Evolutionary conservation across 176 grass and related monocot genomes (phyloP).

Genomic region (Neostapfia colusana): DNA sequence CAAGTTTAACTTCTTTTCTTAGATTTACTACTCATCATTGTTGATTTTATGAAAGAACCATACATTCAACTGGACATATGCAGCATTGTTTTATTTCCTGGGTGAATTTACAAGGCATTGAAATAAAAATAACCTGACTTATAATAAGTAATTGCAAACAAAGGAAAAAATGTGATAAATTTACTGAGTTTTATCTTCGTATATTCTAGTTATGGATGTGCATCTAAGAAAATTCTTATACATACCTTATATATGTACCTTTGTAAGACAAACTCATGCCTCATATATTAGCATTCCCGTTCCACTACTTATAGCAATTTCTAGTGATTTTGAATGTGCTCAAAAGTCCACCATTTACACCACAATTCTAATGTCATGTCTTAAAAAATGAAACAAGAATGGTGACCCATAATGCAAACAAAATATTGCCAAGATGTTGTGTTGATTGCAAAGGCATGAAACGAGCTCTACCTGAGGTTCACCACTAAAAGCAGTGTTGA

Average conservation of each 20-base stretch:
- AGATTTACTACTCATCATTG: neutral
- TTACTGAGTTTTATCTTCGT: neutral
- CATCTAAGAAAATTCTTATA: neutral
- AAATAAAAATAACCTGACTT: neutral
- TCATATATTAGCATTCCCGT: neutral
- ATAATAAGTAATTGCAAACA: neutral
- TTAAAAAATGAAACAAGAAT: neutral
- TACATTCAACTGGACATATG: neutral
- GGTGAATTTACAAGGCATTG: neutral
- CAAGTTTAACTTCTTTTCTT: neutral
- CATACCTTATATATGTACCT: neutral
- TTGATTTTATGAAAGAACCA: neutral
- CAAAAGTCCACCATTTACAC: neutral
- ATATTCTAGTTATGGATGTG: too few species aligned
- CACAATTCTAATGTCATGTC: neutral
- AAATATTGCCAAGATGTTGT: neutral
- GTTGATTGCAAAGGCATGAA: neutral
- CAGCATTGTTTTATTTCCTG: neutral
- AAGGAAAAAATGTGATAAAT: neutral
- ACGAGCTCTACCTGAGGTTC: slow-evolving; percentile 54
- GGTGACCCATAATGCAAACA: neutral
- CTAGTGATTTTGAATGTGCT: too few species aligned
- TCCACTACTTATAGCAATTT: neutral
- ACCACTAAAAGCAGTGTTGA: slow-evolving; percentile 31
- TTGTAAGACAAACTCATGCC: neutral